Evolutionary conservation across 2,329 filamentous ascomycete genomes (phyloP).

Genomic region (Claviceps sp.): DNA sequence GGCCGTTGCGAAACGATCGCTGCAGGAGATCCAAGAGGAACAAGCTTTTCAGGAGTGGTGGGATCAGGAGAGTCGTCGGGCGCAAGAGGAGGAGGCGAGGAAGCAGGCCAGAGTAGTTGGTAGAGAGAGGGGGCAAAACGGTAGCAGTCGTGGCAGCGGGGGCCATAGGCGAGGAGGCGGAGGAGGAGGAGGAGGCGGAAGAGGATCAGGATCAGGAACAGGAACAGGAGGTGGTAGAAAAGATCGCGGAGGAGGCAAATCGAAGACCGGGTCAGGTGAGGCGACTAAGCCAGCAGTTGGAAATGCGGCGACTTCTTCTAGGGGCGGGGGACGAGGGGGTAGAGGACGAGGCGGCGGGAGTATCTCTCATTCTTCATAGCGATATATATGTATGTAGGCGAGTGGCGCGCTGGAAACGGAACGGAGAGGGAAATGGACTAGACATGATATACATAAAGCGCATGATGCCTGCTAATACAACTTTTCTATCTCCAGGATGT

Average conservation of each 20-base stretch:
- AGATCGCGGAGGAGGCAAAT: slow-evolving; percentile 15
- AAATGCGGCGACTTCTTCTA: not conserved
- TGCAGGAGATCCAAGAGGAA: slow-evolving; percentile 92
- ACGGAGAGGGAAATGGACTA: too few relatives aligned
- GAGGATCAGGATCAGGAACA: slow-evolving; percentile 10
- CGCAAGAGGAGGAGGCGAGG: slow-evolving; percentile 48
- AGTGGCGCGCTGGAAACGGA: too few relatives aligned
- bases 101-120: slow-evolving; percentile 21
- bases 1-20: slow-evolving; percentile 71
- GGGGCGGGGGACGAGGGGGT: not conserved
- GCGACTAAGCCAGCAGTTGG: slow-evolving; percentile 5
- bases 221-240: not conserved
- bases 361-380: too few relatives aligned
- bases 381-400: too few relatives aligned
- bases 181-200: slow-evolving; percentile 4
- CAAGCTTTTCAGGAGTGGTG: slow-evolving; percentile 97
- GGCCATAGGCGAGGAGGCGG: slow-evolving; percentile 15
- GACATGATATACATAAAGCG: too few relatives aligned
- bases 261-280: slow-evolving; percentile 9
- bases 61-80: slow-evolving; percentile 68
- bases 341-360: slow-evolving; percentile 4
- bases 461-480: too few relatives aligned
- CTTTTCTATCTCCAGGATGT: too few relatives aligned
- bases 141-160: slow-evolving; percentile 10
- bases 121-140: slow-evolving; percentile 21